Conservation (phyloP, 169 alveolate species). For the Amoebophrya sp. region DNA sequence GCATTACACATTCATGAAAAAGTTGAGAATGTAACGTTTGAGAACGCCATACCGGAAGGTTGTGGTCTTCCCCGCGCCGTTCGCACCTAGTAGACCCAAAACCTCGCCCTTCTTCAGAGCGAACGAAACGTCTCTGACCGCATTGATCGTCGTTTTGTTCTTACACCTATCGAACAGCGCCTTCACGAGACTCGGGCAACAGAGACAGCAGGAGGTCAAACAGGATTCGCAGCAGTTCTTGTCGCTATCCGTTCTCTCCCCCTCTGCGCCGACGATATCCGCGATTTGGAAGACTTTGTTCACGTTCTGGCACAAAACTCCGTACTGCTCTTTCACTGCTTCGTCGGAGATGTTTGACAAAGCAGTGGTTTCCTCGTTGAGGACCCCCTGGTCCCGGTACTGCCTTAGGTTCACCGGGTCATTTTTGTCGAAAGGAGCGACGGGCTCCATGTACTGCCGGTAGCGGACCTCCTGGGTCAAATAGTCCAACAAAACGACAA, state of each 20-base stretch:
- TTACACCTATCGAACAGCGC: not conserved
- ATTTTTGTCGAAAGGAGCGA: not conserved
- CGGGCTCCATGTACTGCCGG: not conserved
- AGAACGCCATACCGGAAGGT: too few relatives aligned
- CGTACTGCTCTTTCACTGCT: not conserved
- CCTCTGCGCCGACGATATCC: not conserved
- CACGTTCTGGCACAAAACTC: not conserved
- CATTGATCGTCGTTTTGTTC: slow-evolving; percentile 42
- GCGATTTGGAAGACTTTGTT: not conserved
- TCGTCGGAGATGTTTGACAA: not conserved
- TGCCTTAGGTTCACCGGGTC: not conserved
- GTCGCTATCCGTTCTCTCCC: not conserved
- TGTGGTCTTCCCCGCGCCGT: slow-evolving; percentile 84
- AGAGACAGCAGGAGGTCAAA: not conserved
- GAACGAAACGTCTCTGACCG: slow-evolving; percentile 63
- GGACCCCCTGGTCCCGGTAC: not conserved
- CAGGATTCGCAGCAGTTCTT: not conserved
- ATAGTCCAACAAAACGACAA: not conserved
- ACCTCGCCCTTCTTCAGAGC: slow-evolving; percentile 70
- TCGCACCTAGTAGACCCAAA: slow-evolving; percentile 71
- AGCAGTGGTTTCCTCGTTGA: not conserved
- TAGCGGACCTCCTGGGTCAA: not conserved
- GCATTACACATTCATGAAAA: too few relatives aligned
- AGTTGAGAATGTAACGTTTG: too few relatives aligned
- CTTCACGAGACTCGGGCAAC: not conserved